A percentile compares a stretch with the other conserved stretches of the same genome.
phyloP scores from a whole-genome alignment of 176 grass and related monocot species.

The Areca catechu region DNA sequence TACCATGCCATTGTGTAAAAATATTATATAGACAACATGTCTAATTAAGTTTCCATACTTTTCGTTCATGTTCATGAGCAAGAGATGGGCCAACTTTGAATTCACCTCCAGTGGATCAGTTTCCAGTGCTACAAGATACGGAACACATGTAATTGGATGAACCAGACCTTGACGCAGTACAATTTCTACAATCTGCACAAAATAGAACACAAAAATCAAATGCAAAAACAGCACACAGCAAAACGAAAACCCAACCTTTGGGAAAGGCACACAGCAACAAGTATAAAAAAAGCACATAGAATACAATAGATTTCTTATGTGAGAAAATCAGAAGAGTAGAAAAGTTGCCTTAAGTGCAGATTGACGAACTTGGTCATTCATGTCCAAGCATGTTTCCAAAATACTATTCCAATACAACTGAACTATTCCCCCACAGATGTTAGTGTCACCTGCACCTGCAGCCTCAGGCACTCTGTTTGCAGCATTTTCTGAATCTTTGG shows the following conservation, averaged over 20 bases:
- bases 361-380: conserved; percentile 69
- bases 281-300: too few species aligned
- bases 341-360: conserved; percentile 34
- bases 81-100: conserved; percentile 92
- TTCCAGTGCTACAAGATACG: conserved; percentile 95
- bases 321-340: neutral
- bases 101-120: conserved; percentile 89
- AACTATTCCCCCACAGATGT: conserved; percentile 97
- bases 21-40: neutral
- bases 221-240: conserved; percentile 3
- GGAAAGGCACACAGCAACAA: too few species aligned
- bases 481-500: conserved; percentile 33
- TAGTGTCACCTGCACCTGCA: conserved; percentile 97
- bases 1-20: conserved; percentile 3
- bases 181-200: conserved; percentile 91
- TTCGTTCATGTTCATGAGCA: conserved; percentile 99
- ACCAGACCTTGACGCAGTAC: conserved; percentile 98
- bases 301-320: neutral
- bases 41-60: conserved; percentile 51
- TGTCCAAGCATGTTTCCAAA: conserved; percentile 89
- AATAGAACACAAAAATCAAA: conserved; percentile 5
- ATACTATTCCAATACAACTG: conserved; percentile 92
- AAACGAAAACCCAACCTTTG: neutral
- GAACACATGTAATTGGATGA: conserved; percentile 97
- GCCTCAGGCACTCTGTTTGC: conserved; percentile 79